These are phyloP conservation scores for Phaeodactylum tricornutum DNA, from an alignment of 108 stramenopile species.

Conservation along the genomic window DNA sequence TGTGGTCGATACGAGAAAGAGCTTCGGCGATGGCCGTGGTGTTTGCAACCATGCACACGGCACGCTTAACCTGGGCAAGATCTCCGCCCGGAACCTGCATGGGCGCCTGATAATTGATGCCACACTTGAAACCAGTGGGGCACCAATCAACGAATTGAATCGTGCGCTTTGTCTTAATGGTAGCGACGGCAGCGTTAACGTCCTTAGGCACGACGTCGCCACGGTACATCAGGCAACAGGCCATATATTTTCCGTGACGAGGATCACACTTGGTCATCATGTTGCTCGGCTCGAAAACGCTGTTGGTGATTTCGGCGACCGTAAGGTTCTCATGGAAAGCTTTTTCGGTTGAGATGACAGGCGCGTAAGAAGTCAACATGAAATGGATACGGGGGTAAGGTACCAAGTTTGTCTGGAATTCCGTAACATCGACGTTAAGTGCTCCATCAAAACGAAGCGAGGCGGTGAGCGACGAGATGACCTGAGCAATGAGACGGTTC, in stretches of 20 bases:
- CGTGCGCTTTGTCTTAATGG: conserved; percentile 95
- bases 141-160: conserved; percentile 97
- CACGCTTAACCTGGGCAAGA: conserved; percentile 92
- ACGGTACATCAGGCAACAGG: conserved; percentile 96
- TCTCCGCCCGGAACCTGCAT: conserved; percentile 93
- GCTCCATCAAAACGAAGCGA: conserved; percentile 94
- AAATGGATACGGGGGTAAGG: conserved; percentile 95
- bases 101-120: conserved; percentile 98
- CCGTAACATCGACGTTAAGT: conserved; percentile 91
- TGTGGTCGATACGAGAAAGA: conserved; percentile 96
- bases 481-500: conserved; percentile 91
- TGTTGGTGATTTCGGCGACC: conserved; percentile 91
- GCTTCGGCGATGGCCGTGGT: conserved; percentile 99
- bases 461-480: conserved; percentile 87
- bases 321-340: conserved; percentile 89
- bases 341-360: conserved; percentile 87
- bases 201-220: conserved; percentile 94
- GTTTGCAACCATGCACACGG: conserved; percentile 99
- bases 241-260: conserved; percentile 99
- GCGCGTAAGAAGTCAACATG: conserved; percentile 91
- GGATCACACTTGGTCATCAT: conserved; percentile 98
- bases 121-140: conserved; percentile 97
- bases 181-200: conserved; percentile 86
- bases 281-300: conserved; percentile 86
- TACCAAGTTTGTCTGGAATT: conserved; percentile 97